Conservation (phyloP, 768 basidiomycete genomes). For the Gloeopeniophorella convolvens region DNA sequence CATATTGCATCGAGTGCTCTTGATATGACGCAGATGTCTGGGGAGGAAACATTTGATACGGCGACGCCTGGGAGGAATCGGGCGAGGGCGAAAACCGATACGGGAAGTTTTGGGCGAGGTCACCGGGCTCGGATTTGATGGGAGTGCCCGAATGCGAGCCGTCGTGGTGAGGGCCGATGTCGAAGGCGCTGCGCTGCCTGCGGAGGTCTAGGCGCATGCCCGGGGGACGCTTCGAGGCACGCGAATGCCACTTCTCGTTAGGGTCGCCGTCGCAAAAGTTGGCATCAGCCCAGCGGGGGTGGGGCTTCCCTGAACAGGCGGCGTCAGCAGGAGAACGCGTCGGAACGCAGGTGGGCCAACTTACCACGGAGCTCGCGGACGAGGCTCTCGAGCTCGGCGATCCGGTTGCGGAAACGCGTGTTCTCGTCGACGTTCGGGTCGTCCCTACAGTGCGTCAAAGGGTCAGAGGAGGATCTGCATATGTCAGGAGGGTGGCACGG, state of each 20-base stretch:
- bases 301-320: slow-evolving; percentile 62
- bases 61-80: slow-evolving; percentile 20
- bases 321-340: slow-evolving; percentile 4
- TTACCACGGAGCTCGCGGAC: slow-evolving; percentile 82
- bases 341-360: slow-evolving; percentile 8
- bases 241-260: slow-evolving; percentile 81
- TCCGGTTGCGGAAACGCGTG: slow-evolving; percentile 77
- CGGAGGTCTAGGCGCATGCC: slow-evolving; percentile 25
- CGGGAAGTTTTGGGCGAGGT: slow-evolving; percentile 18
- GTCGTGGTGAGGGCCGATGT: slow-evolving; percentile 21
- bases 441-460: slow-evolving; percentile 44
- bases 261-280: slow-evolving; percentile 76
- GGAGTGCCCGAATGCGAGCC: slow-evolving; percentile 39
- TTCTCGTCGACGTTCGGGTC: slow-evolving; percentile 85
- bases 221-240: slow-evolving; percentile 59
- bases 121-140: slow-evolving; percentile 35
- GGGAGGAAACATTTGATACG: slow-evolving; percentile 20
- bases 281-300: slow-evolving; percentile 80
- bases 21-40: slow-evolving; percentile 8
- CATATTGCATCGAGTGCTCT: slow-evolving; percentile 11
- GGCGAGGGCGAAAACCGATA: slow-evolving; percentile 24
- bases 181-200: slow-evolving; percentile 22
- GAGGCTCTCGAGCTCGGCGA: slow-evolving; percentile 89
- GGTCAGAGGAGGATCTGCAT: not conserved
- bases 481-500: slow-evolving; percentile 22